Evolutionary conservation across 2,329 filamentous ascomycete genomes (phyloP).

Genomic region (Mycogone perniciosa): DNA sequence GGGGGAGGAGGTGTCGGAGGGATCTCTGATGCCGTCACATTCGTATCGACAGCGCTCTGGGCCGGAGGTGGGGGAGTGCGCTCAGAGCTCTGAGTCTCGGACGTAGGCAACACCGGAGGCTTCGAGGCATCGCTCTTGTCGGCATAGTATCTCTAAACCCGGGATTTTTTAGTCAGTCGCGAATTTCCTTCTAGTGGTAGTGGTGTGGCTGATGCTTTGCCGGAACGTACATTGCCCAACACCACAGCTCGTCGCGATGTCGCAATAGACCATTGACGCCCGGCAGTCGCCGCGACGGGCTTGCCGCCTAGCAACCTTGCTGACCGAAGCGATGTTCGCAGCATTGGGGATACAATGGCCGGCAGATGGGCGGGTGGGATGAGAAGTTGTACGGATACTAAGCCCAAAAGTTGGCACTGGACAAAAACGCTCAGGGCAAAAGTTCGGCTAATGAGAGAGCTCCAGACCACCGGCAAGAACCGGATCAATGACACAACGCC

Average conservation of each 20-base stretch:
- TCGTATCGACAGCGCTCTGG: constrained; percentile 15
- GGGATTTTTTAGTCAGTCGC: background rate
- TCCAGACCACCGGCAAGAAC: constrained; percentile 29
- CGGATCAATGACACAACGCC: constrained; percentile 28
- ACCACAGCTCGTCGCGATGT: constrained; percentile 28
- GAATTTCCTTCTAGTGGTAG: background rate
- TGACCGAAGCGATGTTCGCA: constrained; percentile 63
- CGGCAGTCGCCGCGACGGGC: constrained; percentile 45
- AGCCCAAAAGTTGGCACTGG: constrained; percentile 20
- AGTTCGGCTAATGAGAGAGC: constrained; percentile 36
- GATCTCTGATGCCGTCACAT: constrained; percentile 9
- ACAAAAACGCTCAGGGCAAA: constrained; percentile 40
- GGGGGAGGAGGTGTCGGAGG: constrained; percentile 8
- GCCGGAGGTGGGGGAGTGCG: constrained; percentile 33
- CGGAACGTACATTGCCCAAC: constrained; percentile 26
- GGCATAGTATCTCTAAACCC: constrained; percentile 51
- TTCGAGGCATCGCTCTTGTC: constrained; percentile 44
- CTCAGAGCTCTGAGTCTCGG: constrained; percentile 46
- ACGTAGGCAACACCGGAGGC: constrained; percentile 46
- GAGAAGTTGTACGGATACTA: constrained; percentile 18
- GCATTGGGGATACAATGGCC: constrained; percentile 53
- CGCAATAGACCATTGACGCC: constrained; percentile 52
- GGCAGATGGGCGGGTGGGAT: constrained; percentile 28
- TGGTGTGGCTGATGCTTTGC: background rate
- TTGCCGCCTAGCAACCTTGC: constrained; percentile 52